Percentiles rank a stretch among this genome's conserved stretches.
Evolutionary conservation across 352 stramenopile species (phyloP).

Genomic region (Albugo laibachii): DNA sequence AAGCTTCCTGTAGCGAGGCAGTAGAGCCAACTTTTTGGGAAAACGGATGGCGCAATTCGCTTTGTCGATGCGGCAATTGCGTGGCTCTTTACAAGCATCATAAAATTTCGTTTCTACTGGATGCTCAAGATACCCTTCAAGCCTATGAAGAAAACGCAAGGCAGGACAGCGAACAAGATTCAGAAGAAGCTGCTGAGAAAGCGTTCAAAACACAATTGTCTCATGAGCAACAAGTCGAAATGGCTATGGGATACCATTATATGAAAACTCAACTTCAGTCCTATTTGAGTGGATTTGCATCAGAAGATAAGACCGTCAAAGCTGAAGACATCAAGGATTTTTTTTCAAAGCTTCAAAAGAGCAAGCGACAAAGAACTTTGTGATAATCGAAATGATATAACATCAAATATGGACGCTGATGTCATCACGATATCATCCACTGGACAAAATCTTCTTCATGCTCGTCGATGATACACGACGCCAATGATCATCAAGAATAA

Average conservation of each 20-base stretch:
- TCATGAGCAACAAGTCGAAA: slow-evolving; percentile 55
- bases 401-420: background rate
- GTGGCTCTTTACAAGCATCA: slow-evolving; percentile 21
- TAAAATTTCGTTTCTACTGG: slow-evolving; percentile 35
- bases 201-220: slow-evolving; percentile 34
- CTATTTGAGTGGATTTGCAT: slow-evolving; percentile 37
- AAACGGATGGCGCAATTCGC: slow-evolving; percentile 27
- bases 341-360: slow-evolving; percentile 23
- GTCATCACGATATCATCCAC: background rate
- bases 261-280: slow-evolving; percentile 53
- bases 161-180: background rate
- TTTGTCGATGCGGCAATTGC: slow-evolving; percentile 38
- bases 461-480: background rate
- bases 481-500: background rate
- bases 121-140: slow-evolving; percentile 36
- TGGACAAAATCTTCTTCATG: background rate
- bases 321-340: slow-evolving; percentile 52
- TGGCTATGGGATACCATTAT: slow-evolving; percentile 44
- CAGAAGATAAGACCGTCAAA: slow-evolving; percentile 34
- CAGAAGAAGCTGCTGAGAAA: slow-evolving; percentile 21
- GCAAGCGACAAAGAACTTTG: slow-evolving; percentile 28
- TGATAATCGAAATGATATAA: no score
- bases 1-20: background rate
- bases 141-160: slow-evolving; percentile 30
- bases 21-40: slow-evolving; percentile 38